These are phyloP conservation scores for Psilocybe mexicana DNA, from an alignment of 1,284 basidiomycete species.

Conservation along the genomic window DNA sequence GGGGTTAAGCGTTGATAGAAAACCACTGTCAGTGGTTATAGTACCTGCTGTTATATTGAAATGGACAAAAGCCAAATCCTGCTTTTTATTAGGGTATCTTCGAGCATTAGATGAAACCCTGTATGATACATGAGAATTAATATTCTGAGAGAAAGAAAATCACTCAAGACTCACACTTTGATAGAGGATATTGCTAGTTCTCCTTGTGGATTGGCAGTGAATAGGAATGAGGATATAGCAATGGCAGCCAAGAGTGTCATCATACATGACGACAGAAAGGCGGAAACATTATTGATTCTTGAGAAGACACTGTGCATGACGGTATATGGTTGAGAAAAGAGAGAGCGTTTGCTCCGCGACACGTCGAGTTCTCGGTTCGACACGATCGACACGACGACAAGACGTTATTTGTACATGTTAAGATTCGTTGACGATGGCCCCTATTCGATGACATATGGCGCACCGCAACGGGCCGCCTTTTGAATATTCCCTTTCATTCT, in stretches of 20 bases:
- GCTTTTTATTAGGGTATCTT: slow-evolving; percentile 55
- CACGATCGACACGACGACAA: slow-evolving; percentile 12
- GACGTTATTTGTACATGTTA: slow-evolving; percentile 11
- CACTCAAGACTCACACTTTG: slow-evolving; percentile 60
- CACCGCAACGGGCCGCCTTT: background rate
- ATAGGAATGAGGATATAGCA: slow-evolving; percentile 68
- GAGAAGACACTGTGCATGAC: slow-evolving; percentile 70
- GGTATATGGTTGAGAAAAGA: slow-evolving; percentile 3
- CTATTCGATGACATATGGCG: background rate
- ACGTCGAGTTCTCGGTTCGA: slow-evolving; percentile 21
- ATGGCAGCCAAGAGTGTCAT: slow-evolving; percentile 77
- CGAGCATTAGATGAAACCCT: slow-evolving; percentile 58
- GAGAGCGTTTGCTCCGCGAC: slow-evolving; percentile 15
- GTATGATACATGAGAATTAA: background rate
- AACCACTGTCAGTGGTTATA: slow-evolving; percentile 20
- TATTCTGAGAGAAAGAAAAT: background rate
- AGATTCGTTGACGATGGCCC: slow-evolving; percentile 16
- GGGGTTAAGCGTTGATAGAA: background rate
- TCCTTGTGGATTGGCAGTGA: slow-evolving; percentile 60
- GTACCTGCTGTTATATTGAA: slow-evolving; percentile 78
- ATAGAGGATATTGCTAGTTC: slow-evolving; percentile 58
- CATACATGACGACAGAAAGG: slow-evolving; percentile 75
- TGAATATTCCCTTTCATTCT: too few species aligned
- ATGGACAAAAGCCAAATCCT: slow-evolving; percentile 75
- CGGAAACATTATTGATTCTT: slow-evolving; percentile 72